These are phyloP conservation scores for Pogostemon cablin DNA, from an alignment of 257 asterid genomes.

Conservation along the genomic window DNA sequence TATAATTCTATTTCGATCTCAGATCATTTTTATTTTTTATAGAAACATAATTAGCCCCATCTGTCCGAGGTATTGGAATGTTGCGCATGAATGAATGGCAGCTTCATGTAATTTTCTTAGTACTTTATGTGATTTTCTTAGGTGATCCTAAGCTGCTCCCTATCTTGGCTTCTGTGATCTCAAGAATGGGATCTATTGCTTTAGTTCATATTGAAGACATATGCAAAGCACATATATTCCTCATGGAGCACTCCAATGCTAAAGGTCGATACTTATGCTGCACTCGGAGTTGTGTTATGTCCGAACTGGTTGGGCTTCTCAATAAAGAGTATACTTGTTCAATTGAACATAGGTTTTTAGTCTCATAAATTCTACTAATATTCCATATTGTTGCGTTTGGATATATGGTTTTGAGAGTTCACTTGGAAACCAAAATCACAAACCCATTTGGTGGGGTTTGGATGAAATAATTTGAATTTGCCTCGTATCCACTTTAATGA, in stretches of 20 bases:
- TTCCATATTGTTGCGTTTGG: background rate
- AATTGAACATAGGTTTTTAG: slow-evolving; percentile 48
- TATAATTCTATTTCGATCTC: background rate
- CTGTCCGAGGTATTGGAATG: background rate
- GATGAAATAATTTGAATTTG: background rate
- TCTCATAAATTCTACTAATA: slow-evolving; percentile 18
- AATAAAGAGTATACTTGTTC: slow-evolving; percentile 45
- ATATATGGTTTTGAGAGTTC: background rate
- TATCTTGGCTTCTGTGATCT: slow-evolving; percentile 58
- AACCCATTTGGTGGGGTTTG: background rate
- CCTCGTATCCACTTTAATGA: background rate
- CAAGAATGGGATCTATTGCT: slow-evolving; percentile 89
- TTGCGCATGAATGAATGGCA: background rate
- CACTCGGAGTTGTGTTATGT: slow-evolving; percentile 45
- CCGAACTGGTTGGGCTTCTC: slow-evolving; percentile 54
- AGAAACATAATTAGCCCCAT: background rate
- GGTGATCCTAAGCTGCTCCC: slow-evolving; percentile 60
- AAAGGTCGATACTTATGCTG: slow-evolving; percentile 75
- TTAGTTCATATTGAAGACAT: slow-evolving; percentile 77
- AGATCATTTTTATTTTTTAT: too few species aligned
- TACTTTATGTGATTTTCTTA: slow-evolving; percentile 20
- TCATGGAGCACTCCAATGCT: slow-evolving; percentile 67
- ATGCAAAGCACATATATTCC: slow-evolving; percentile 70
- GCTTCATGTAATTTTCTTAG: background rate
- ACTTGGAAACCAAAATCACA: background rate